These are phyloP conservation scores for Tolypocladium endophyticum DNA, from an alignment of 2,329 filamentous ascomycete species.

Conservation along the genomic window DNA sequence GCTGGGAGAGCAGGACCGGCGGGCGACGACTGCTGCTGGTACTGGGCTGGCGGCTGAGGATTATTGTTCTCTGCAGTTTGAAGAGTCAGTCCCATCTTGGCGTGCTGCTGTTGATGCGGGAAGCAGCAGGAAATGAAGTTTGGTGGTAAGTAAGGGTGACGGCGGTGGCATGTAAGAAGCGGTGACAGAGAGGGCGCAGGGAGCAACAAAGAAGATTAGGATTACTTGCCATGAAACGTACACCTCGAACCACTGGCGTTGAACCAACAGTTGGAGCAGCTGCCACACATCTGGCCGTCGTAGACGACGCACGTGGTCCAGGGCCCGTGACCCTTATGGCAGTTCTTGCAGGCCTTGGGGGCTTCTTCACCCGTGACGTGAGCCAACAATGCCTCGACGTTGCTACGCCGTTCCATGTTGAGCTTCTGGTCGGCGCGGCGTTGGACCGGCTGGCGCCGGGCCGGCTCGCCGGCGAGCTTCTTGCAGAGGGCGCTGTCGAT, in stretches of 20 bases:
- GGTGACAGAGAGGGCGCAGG: not conserved
- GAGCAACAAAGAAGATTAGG: not conserved
- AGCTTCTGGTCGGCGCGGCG: conserved; percentile 42
- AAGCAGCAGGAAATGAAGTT: not conserved
- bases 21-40: conserved; percentile 5
- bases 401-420: conserved; percentile 47
- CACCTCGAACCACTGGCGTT: conserved; percentile 50
- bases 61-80: conserved; percentile 31
- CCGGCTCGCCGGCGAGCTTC: conserved; percentile 37
- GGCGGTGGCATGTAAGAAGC: not conserved
- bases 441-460: conserved; percentile 39
- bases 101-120: not conserved
- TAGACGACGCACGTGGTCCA: conserved; percentile 50
- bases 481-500: conserved; percentile 46
- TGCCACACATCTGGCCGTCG: conserved; percentile 49
- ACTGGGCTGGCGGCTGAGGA: conserved; percentile 22
- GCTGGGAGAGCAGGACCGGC: conserved; percentile 15
- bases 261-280: conserved; percentile 54
- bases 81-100: conserved; percentile 1
- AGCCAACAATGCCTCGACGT: conserved; percentile 48
- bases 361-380: conserved; percentile 43
- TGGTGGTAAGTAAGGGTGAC: not conserved
- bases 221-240: conserved; percentile 45
- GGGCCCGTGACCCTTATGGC: conserved; percentile 48
- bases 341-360: conserved; percentile 45